Evolutionary conservation across 75 land plant species (phyloP).

Genomic region (Sequoia sempervirens): DNA sequence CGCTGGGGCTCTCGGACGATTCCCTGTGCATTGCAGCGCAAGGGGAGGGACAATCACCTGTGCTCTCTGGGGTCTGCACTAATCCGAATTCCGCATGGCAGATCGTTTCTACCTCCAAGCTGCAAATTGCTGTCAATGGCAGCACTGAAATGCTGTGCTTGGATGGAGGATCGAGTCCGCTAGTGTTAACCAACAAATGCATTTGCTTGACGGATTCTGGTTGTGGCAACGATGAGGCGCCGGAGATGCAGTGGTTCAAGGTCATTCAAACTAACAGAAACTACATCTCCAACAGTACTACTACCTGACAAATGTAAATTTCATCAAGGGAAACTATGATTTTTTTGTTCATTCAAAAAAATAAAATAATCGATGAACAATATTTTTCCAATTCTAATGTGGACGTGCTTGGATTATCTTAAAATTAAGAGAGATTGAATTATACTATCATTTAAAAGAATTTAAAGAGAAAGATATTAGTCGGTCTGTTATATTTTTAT

Average conservation of each 20-base stretch:
- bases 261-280: background rate
- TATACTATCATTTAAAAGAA: no score
- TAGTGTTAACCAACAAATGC: background rate
- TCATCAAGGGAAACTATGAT: no score
- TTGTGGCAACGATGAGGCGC: background rate
- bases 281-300: background rate
- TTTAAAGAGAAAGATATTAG: no score
- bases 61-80: background rate
- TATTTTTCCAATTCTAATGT: no score
- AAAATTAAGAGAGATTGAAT: no score
- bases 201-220: background rate
- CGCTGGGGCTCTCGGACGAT: background rate
- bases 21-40: background rate
- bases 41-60: background rate
- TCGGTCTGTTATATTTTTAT: no score
- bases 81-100: background rate
- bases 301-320: background rate
- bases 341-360: background rate
- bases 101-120: background rate
- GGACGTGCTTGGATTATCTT: no score
- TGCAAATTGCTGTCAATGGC: constrained; percentile 1
- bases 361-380: no score
- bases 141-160: background rate
- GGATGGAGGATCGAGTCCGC: background rate
- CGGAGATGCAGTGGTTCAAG: constrained; percentile 7